Conservation (phyloP, 2,329 filamentous ascomycete genomes). For the Calonectria hongkongensis region DNA sequence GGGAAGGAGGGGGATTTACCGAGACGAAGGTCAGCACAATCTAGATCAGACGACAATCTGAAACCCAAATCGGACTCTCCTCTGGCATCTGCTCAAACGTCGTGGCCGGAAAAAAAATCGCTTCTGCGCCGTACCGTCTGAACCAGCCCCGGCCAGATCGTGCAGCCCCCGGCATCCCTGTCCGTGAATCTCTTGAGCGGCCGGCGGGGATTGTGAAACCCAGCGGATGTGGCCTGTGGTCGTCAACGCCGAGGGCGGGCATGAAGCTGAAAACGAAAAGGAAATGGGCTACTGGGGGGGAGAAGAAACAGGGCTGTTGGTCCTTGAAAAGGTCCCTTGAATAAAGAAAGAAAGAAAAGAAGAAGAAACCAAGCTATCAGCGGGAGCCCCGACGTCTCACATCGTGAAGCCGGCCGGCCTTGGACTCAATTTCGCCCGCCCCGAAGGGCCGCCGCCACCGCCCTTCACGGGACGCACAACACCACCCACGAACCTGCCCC, state of each 20-base stretch:
- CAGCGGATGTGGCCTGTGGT: slow-evolving; percentile 6
- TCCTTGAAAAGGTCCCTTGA: background rate
- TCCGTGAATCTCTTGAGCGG: slow-evolving; percentile 8
- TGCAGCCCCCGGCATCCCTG: slow-evolving; percentile 7
- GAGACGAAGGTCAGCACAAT: slow-evolving; percentile 14
- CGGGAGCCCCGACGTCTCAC: slow-evolving; percentile 10
- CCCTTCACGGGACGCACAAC: slow-evolving; percentile 15
- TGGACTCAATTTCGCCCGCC: slow-evolving; percentile 11
- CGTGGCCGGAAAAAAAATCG: slow-evolving; percentile 10
- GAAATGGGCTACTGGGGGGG: background rate
- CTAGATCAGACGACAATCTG: slow-evolving; percentile 24
- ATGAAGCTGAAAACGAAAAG: slow-evolving; percentile 12
- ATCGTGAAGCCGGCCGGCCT: background rate
- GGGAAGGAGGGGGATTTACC: background rate
- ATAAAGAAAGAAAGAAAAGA: background rate
- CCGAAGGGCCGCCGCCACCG: slow-evolving; percentile 1
- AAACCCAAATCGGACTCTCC: slow-evolving; percentile 12
- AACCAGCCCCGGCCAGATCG: slow-evolving; percentile 18
- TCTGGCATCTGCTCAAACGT: background rate
- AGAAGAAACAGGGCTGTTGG: background rate
- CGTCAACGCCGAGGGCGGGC: background rate
- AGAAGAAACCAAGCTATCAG: background rate
- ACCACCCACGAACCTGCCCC: background rate
- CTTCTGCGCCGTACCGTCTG: slow-evolving; percentile 2
- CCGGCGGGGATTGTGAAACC: slow-evolving; percentile 19